Evolutionary conservation across 164 flowering plant genomes (phyloP).

Genomic region (Chloranthus sessilifolius): DNA sequence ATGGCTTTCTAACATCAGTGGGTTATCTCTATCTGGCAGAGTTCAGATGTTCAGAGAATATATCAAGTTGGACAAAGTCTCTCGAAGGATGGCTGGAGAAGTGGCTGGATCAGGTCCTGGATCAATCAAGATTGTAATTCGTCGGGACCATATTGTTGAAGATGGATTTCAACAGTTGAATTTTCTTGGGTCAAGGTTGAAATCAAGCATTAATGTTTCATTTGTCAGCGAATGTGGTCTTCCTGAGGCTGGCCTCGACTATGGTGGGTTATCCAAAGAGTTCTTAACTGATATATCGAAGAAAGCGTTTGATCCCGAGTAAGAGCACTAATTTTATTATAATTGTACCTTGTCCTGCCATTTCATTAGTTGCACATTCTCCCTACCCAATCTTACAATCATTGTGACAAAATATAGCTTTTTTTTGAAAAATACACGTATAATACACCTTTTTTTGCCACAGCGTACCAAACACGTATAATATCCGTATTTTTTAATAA

Average conservation of each 20-base stretch:
- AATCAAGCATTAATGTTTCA: conserved; percentile 84
- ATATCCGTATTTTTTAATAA: too few relatives aligned
- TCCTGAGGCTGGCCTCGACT: conserved; percentile 98
- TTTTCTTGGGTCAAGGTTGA: conserved; percentile 73
- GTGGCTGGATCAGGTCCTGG: conserved; percentile 70
- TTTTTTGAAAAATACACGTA: too few relatives aligned
- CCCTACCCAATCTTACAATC: too few relatives aligned
- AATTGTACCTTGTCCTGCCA: background rate
- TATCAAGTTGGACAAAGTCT: conserved; percentile 78
- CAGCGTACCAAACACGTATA: too few relatives aligned
- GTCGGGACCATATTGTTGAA: conserved; percentile 89
- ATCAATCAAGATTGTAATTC: conserved; percentile 74
- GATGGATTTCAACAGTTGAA: conserved; percentile 92
- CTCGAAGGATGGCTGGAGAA: conserved; percentile 90
- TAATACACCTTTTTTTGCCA: too few relatives aligned
- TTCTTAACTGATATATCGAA: conserved; percentile 89
- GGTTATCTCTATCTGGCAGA: conserved; percentile 31
- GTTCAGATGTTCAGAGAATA: conserved; percentile 98
- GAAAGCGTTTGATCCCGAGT: conserved; percentile 88
- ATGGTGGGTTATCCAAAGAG: conserved; percentile 96
- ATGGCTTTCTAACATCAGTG: conserved; percentile 2
- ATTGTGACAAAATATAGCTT: too few relatives aligned
- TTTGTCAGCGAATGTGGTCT: conserved; percentile 97
- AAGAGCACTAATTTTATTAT: conserved; percentile 36
- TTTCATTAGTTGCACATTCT: background rate